Percentiles rank a stretch among this genome's conserved stretches.
Conservation (phyloP, 164 flowering plant species). For the Magnolia kwangsiensis region DNA sequence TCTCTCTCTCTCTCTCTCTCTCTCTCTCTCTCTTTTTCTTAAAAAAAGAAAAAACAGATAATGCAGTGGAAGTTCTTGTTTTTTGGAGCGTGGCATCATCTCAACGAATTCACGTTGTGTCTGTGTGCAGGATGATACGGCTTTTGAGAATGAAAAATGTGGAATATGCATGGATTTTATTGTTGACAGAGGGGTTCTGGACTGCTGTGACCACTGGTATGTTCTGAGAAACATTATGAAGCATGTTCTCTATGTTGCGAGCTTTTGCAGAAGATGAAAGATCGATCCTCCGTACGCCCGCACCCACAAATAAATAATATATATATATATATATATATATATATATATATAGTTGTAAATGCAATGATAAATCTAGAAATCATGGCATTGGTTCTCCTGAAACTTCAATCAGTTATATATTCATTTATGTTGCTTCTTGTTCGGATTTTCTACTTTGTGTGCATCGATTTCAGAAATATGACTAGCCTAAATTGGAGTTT, state of each 20-base stretch:
- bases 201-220: constrained; percentile 96
- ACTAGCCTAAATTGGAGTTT: too few relatives aligned
- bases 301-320: background rate
- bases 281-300: background rate
- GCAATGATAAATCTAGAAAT: background rate
- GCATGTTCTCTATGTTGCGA: background rate
- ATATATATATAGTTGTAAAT: background rate
- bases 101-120: background rate
- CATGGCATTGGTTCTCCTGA: background rate
- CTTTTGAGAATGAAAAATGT: constrained; percentile 27
- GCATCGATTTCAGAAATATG: too few relatives aligned
- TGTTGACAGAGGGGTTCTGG: constrained; percentile 86
- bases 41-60: too few relatives aligned
- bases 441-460: too few relatives aligned
- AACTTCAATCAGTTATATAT: background rate
- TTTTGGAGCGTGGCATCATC: background rate
- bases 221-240: background rate
- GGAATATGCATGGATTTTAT: constrained; percentile 78
- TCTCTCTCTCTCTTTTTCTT: too few relatives aligned
- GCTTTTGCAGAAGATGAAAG: background rate
- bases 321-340: background rate
- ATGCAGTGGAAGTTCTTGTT: too few relatives aligned
- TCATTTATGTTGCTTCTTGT: too few relatives aligned
- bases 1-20: too few relatives aligned
- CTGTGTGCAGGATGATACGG: constrained; percentile 17